Evolutionary conservation across 495 filamentous ascomycete genomes (phyloP).

Genomic region (Podospora fimiseda): DNA sequence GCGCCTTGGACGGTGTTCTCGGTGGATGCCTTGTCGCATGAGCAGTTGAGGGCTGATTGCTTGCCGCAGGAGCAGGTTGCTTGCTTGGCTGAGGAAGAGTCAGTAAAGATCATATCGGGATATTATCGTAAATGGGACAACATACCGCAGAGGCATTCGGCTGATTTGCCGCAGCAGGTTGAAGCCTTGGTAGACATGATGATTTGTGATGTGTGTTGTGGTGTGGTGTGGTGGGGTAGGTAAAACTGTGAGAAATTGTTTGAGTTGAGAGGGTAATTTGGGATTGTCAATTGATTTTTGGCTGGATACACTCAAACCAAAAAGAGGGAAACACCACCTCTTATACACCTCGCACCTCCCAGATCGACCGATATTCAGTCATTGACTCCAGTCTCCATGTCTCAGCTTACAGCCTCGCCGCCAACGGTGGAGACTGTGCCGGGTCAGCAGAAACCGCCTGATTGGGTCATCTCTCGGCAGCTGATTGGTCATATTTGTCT

Average conservation of each 20-base stretch:
- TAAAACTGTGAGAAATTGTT: not conserved
- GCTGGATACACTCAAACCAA: not conserved
- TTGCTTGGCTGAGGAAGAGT: slow-evolving; percentile 36
- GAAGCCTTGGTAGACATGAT: slow-evolving; percentile 26
- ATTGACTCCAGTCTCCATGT: slow-evolving; percentile 13
- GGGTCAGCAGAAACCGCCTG: slow-evolving; percentile 3
- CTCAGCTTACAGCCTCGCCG: slow-evolving; percentile 10
- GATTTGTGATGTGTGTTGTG: slow-evolving; percentile 5
- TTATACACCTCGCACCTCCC: slow-evolving; percentile 19
- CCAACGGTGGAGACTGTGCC: not conserved
- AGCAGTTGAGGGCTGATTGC: slow-evolving; percentile 77
- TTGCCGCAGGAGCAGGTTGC: slow-evolving; percentile 84
- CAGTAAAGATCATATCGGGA: not conserved
- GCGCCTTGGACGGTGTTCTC: slow-evolving; percentile 73
- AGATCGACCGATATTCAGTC: not conserved
- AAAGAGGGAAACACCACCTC: not conserved
- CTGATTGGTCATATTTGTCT: slow-evolving; percentile 14
- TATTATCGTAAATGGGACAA: not conserved
- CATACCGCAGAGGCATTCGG: slow-evolving; percentile 47
- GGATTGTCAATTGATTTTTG: not conserved
- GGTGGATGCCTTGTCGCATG: slow-evolving; percentile 65
- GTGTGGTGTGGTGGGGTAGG: not conserved
- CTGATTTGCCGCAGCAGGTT: slow-evolving; percentile 48
- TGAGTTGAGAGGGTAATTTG: not conserved
- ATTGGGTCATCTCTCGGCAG: slow-evolving; percentile 11